phyloP scores from a whole-genome alignment of 164 flowering plant species.

The Macadamia integrifolia region DNA sequence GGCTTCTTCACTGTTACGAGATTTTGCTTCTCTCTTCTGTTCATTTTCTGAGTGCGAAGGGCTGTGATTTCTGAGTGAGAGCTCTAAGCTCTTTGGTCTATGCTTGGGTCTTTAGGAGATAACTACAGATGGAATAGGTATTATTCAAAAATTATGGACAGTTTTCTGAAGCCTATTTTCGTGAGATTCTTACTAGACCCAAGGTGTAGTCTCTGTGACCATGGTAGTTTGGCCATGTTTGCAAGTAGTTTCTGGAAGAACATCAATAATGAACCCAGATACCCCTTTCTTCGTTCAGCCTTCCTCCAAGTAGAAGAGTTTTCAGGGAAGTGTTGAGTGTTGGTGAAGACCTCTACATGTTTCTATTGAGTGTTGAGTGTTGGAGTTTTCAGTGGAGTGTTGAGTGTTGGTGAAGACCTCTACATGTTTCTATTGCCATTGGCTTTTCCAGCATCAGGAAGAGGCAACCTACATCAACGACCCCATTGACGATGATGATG shows the following conservation, averaged over 20 bases:
- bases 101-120: no score
- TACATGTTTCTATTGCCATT: slow-evolving; percentile 69
- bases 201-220: no score
- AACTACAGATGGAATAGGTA: no score
- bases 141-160: no score
- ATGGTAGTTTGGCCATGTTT: no score
- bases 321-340: slow-evolving; percentile 88
- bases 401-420: slow-evolving; percentile 74
- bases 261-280: slow-evolving; percentile 69
- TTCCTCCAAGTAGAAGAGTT: slow-evolving; percentile 81
- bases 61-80: no score
- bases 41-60: no score
- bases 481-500: slow-evolving; percentile 15
- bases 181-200: no score
- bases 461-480: slow-evolving; percentile 31
- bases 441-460: slow-evolving; percentile 63
- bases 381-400: slow-evolving; percentile 92
- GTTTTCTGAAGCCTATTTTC: no score
- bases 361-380: slow-evolving; percentile 28
- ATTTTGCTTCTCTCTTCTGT: no score
- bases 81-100: no score
- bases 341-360: slow-evolving; percentile 75
- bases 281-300: slow-evolving; percentile 73
- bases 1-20: no score
- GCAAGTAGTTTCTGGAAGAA: slow-evolving; percentile 44